Evolutionary conservation across 2,329 filamentous ascomycete genomes (phyloP), one percentile per base, ranked within the genome.

Genomic region (Incumbomyces lentus): DNA sequence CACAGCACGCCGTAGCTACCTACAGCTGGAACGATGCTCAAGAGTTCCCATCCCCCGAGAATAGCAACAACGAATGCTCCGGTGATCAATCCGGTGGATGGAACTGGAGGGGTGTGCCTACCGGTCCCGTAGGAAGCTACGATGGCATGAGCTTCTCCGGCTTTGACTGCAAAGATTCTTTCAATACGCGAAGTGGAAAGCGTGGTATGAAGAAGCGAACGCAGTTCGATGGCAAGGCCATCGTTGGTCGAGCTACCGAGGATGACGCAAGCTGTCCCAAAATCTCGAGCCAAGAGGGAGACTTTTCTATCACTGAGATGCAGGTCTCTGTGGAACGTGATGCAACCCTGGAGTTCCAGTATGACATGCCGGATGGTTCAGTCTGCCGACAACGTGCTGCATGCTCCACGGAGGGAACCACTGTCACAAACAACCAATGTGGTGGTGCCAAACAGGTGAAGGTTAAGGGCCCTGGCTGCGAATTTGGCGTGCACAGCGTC

Each of bases 351-450:
- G 81, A 90, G 66, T 87, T 95, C 71, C 76, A 86, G 71, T 95
- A 90, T 68, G 75, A 73, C 59, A 94, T 95, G 87, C 75, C 79
- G 2, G 86, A 90, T 63, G 85, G 85, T 57, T 81, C 78, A 12
- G 77, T 66, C 50, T 96, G 90, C 80, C 90, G 85, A 70, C 84
- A 93, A 59, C 79, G 78, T 52, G 71, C 76, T 54, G 61, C 72
- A 44, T 93, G 86, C 76, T 77, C 73, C 53, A 70, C 74, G 46
- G 69, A 73, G 13, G 86, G 86, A 59, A 81, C 79, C 49, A 76
- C 75, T 39, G 73, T 95, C 58, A 69, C 78, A 68, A 95, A 95
- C 76, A 78, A 72, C 51, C 87, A 95, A 74, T 96, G 90, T 64
- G 90, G 88, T 77, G 89, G 89, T 66, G 89, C 90, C 54, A 86